A percentile compares a stretch with the other conserved stretches of the same genome.
Evolutionary conservation across 2,329 filamentous ascomycete genomes (phyloP).

Genomic region (Penicillium sp.): DNA sequence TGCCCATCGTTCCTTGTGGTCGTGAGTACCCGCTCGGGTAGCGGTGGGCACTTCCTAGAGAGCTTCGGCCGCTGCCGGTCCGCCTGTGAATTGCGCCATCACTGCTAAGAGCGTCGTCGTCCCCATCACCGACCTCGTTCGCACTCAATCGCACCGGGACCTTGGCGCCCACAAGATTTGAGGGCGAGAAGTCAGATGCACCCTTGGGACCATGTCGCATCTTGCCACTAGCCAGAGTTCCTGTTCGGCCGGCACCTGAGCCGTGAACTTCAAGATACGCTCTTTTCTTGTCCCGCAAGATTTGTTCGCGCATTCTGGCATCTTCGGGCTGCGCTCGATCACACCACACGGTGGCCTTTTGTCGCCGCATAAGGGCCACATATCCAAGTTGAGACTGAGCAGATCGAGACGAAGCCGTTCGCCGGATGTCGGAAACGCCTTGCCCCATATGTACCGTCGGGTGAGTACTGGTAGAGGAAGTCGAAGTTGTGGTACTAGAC

Average conservation of each 20-base stretch:
- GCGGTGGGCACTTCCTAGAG: constrained; percentile 48
- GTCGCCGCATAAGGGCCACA: constrained; percentile 90
- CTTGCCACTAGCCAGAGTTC: constrained; percentile 69
- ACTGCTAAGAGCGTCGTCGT: constrained; percentile 58
- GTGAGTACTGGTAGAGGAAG: constrained; percentile 41
- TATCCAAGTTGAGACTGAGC: constrained; percentile 69
- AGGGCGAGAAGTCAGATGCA: constrained; percentile 74
- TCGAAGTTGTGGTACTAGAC: constrained; percentile 44
- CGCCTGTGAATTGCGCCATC: constrained; percentile 49
- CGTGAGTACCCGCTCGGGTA: constrained; percentile 48
- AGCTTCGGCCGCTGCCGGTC: constrained; percentile 60
- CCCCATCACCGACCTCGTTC: constrained; percentile 89
- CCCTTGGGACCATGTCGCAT: constrained; percentile 84
- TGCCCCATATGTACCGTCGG: constrained; percentile 23
- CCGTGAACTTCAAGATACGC: constrained; percentile 81
- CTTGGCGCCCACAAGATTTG: constrained; percentile 71
- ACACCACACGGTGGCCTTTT: constrained; percentile 98
- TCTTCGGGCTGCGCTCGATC: constrained; percentile 92
- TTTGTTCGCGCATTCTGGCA: constrained; percentile 75
- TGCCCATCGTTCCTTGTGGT: constrained; percentile 47
- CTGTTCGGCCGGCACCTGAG: constrained; percentile 54
- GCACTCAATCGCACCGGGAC: constrained; percentile 90
- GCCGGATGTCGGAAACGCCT: constrained; percentile 50
- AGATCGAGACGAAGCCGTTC: constrained; percentile 80
- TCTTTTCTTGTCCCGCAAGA: constrained; percentile 81